Base-by-base conservation (phyloP, 1,139 yeast genomes). In the Hanseniaspora sp. region DNA sequence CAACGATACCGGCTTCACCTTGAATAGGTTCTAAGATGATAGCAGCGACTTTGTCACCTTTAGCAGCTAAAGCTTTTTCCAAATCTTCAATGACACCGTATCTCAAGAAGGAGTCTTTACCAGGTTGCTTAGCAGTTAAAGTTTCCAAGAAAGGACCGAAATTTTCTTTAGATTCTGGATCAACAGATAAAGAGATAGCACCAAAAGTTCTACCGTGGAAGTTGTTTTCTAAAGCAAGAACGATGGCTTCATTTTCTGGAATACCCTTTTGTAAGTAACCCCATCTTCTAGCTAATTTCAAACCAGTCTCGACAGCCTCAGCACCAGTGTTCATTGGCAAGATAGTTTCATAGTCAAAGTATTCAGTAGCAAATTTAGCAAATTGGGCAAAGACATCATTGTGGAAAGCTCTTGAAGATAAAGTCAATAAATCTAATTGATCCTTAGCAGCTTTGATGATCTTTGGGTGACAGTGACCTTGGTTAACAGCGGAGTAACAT, bases 251-350 rank as follows among this genome's bases (percentile, higher is more conserved):
- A 64, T 79, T 79, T 51, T 78, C 76, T 29, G 90, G 82, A 62
- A 90, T 90, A 4, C 86, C 86, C 74, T 90, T 90, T 69, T 82
- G 82, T 65, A 77, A 77, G 74, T 90, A 90, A 56, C 97, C 97
- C 97, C 97, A 90, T 74, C 92, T 82, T 77, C 98, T 82, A 54
- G 97, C 97, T 61, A 90, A 74, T 71, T 90, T 90, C 68, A 92
- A 75, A 40, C 86, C 96, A 46, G 96, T 87, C 72, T 90, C 98
- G 51, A 90, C 98, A 12, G 98, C 98, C 71, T 90, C 97, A 33
- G 96, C 96, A 67, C 98, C 98, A 9, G 97, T 90, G 74, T 90
- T 90, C 96, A 90, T 90, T 61, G 98, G 98, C 68, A 90, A 75
- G 8, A 90, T 92, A 85, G 82, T 83, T 65, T 90, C 98, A 70